Evolutionary conservation across 1,284 basidiomycete genomes (phyloP).

Genomic region (Melanopsichium pennsylvanicum): DNA sequence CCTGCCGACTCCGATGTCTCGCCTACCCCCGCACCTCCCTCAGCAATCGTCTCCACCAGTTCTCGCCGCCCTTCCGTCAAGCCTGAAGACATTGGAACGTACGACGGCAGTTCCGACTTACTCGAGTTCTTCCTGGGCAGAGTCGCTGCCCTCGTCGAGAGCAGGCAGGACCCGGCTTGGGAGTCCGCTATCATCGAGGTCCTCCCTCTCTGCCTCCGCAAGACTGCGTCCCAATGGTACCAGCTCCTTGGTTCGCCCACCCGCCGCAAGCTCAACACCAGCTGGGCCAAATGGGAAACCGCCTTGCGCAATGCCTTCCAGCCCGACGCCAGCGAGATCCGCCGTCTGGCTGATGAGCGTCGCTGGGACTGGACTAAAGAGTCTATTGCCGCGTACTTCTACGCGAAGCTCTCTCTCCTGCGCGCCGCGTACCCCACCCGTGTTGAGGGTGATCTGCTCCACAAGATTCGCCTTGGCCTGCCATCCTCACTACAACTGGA

Average conservation of each 20-base stretch:
- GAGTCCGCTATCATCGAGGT: neutral
- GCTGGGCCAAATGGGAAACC: neutral
- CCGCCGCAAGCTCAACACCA: neutral
- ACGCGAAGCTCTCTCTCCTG: neutral
- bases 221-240: neutral
- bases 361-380: neutral
- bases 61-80: conserved; percentile 4
- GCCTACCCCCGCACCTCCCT: too few relatives aligned
- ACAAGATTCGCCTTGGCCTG: neutral
- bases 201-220: neutral
- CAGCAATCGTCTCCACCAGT: too few relatives aligned
- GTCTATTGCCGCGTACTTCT: neutral
- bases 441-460: too few relatives aligned
- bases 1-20: too few relatives aligned
- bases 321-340: neutral
- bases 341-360: neutral
- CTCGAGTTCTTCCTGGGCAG: neutral
- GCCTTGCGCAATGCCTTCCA: neutral
- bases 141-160: neutral
- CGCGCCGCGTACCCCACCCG: too few relatives aligned
- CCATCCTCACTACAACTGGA: neutral
- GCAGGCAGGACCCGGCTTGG: neutral
- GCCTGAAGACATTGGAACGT: neutral
- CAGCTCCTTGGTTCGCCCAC: neutral
- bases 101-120: neutral